Base-by-base conservation (phyloP, 2,329 filamentous ascomycete genomes). In the Paraphaeosphaeria minitans region DNA sequence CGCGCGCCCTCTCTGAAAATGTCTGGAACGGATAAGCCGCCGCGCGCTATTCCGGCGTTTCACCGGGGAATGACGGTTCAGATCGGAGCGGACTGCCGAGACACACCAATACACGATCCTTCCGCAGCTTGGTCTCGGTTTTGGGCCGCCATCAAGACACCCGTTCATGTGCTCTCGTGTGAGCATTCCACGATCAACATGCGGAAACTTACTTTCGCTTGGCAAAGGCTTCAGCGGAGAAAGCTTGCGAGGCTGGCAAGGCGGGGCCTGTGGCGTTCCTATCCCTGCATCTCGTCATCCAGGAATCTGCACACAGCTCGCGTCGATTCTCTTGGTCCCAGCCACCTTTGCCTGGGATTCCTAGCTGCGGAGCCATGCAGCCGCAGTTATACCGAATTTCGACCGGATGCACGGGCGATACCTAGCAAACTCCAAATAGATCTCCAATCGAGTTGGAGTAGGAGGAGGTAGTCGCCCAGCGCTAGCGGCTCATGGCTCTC, bases 361-460 rank as follows among this genome's bases (percentile, higher is more conserved):
- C 12, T 45, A 13, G 41, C 31, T 31, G n/a, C 24, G 39, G 50
- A 33, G 29, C 12, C 12, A 24, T 31, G 22, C 24, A 43, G 41
- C 41, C 41, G 41, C 24, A 31, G 31, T 27, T 33, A 9, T 41
- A 33, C 51, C 51, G 37, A 45, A n/a, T 22, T 53, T 19, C 10
- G 22, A 29, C 51, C 51, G 51, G 48, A 46, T 19, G 51, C 51
- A 53, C 51, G 19, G 51, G 31, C 51, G n/a, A 27, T 6, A 21
- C 7, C 6, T 33, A 24, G 12, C 29, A 19, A 45, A 53, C 19
- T 24, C n/a, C 27, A 45, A 24, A 41, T n/a, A 35, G 41, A 45
- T 53, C 51, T 53, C 51, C 39, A 53, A 45, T 53, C 39, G 39
- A 46, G 41, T 45, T 35, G 41, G 50, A 53, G 21, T 19, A 29